Conservation (phyloP, 495 filamentous ascomycete genomes). For the Cercophora newfieldiana region DNA sequence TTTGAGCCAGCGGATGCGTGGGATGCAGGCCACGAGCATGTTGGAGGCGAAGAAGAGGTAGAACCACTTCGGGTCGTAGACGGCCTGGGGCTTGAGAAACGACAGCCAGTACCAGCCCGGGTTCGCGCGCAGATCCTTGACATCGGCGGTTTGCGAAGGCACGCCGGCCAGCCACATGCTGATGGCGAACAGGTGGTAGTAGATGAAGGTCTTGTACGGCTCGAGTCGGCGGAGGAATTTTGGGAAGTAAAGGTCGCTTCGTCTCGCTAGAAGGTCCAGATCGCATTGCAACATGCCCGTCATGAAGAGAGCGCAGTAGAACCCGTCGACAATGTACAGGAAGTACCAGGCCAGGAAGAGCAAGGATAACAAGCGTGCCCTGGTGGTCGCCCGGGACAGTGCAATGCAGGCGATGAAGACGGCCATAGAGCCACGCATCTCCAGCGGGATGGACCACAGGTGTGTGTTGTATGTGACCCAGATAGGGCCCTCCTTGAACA, state of each 20-base stretch:
- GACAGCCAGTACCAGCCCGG: slow-evolving; percentile 50
- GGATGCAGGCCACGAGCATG: slow-evolving; percentile 54
- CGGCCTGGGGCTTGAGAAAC: slow-evolving; percentile 53
- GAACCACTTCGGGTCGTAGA: slow-evolving; percentile 54
- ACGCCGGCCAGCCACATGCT: slow-evolving; percentile 50
- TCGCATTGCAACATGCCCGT: slow-evolving; percentile 52
- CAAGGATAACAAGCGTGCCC: slow-evolving; percentile 37
- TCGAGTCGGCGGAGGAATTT: slow-evolving; percentile 38
- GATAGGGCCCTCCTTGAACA: slow-evolving; percentile 43
- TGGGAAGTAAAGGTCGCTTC: slow-evolving; percentile 41
- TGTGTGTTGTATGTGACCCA: slow-evolving; percentile 43
- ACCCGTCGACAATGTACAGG: slow-evolving; percentile 51
- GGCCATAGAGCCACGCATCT: slow-evolving; percentile 47
- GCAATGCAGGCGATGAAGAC: slow-evolving; percentile 47
- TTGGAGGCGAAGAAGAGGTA: slow-evolving; percentile 53
- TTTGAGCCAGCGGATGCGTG: slow-evolving; percentile 45
- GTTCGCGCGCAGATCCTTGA: slow-evolving; percentile 37
- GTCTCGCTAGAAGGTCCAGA: slow-evolving; percentile 45
- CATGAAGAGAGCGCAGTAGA: slow-evolving; percentile 48
- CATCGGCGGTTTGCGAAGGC: slow-evolving; percentile 42
- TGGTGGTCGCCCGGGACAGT: slow-evolving; percentile 40
- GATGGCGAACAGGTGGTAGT: slow-evolving; percentile 47
- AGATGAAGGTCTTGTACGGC: slow-evolving; percentile 48
- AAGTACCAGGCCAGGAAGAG: slow-evolving; percentile 39
- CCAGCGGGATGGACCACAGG: slow-evolving; percentile 46